Evolutionary conservation across 1,139 yeast species (phyloP), one percentile per base, ranked within the genome.

Genomic region (Nakaseomyces glabratus): DNA sequence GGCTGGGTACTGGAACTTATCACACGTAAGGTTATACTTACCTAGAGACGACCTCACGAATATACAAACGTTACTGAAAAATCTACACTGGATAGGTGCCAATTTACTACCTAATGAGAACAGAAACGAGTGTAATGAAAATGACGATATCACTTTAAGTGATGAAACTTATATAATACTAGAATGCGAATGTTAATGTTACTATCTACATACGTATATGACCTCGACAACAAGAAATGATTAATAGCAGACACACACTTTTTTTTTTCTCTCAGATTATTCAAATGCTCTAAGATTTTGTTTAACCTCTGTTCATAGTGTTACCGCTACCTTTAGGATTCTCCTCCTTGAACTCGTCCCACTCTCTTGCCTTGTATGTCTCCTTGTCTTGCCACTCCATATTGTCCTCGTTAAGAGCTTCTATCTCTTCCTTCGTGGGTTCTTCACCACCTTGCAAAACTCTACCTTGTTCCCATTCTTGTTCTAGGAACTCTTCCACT

Each of bases 281-380:
- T n/a, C n/a, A n/a, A n/a, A n/a, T n/a, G n/a, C n/a, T n/a, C n/a
- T n/a, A n/a, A n/a, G n/a, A n/a, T n/a, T n/a, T n/a, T n/a, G n/a
- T n/a, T 45, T 57, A 82, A 14, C 96, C 95, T 35, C 81, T 64
- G 54, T 86, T 88, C 54, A 76, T 76, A 36, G 88, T 85, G 53
- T 90, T 90, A 12, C 97, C 98, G 35, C 86, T 75, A 4, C 95
- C 95, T 55, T 74, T 77, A 1, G 90, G 84, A 54, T 86, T 76
- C 5, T 75, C 76, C 47, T 90, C 99, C 34, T 76, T 77, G 68
- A 93, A 90, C 43, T 82, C 93, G 58, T 90, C 97, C 96, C 97
- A 90, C 35, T 71, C 69, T 43, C 98, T 68, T 38, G 79, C 75
- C 49, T 76, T 70, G 45, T 73, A 72, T 0, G 84, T 76, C 44